These are phyloP conservation scores for Anaeromyces robustus DNA, from an alignment of 192 early-diverging fungal species.

Conservation along the genomic window DNA sequence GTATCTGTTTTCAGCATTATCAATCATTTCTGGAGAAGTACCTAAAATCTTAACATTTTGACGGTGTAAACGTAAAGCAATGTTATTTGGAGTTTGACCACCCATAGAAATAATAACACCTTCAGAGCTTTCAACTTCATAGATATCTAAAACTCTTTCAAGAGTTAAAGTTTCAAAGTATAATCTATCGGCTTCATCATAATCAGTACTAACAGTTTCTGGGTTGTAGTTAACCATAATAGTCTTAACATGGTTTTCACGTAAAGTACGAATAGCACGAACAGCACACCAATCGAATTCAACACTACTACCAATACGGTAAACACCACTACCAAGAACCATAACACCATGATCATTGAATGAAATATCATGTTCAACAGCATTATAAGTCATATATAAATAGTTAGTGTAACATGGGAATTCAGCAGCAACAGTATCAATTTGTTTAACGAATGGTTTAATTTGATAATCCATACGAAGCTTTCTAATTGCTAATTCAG, in stretches of 20 bases:
- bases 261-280: slow-evolving; percentile 83
- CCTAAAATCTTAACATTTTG: slow-evolving; percentile 88
- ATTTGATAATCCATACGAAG: slow-evolving; percentile 61
- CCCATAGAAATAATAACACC: slow-evolving; percentile 92
- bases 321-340: slow-evolving; percentile 94
- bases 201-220: slow-evolving; percentile 98
- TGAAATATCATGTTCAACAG: slow-evolving; percentile 72
- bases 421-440: slow-evolving; percentile 96
- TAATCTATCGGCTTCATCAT: slow-evolving; percentile 91
- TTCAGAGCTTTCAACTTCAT: slow-evolving; percentile 69
- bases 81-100: slow-evolving; percentile 96
- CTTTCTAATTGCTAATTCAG: slow-evolving; percentile 80
- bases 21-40: slow-evolving; percentile 92
- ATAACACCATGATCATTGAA: slow-evolving; percentile 92
- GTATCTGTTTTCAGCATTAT: slow-evolving; percentile 92
- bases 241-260: slow-evolving; percentile 73
- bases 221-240: slow-evolving; percentile 99
- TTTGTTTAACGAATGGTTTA: slow-evolving; percentile 92
- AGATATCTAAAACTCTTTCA: slow-evolving; percentile 93
- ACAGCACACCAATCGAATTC: slow-evolving; percentile 99
- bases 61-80: slow-evolving; percentile 77
- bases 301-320: slow-evolving; percentile 95
- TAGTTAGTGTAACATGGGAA: slow-evolving; percentile 98
- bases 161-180: slow-evolving; percentile 94
- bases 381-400: slow-evolving; percentile 96